Base-by-base conservation (phyloP, 108 stramenopile species). In the Stephanodiscus minutulus region DNA sequence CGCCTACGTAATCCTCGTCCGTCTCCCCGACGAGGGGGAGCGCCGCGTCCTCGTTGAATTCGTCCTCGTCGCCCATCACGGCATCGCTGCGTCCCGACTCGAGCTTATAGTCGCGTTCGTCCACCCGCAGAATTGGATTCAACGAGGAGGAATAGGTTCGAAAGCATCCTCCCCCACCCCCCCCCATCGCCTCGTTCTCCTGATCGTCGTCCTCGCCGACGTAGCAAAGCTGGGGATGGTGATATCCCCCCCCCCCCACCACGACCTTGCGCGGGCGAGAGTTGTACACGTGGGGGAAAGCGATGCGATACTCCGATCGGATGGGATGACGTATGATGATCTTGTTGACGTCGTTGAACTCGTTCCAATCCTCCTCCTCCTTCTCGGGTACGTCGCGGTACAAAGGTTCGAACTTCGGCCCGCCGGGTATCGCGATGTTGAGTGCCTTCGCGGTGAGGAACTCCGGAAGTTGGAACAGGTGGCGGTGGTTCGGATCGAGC, bases 261-360 rank as follows among this genome's bases (percentile, higher is more conserved):
- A 76, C 70, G 15, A 98, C 96, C 69, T 93, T 89, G 12, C 99
- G 87, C 17, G 99, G 99, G 28, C 99, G 84, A 43, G 95, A 96
- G 76, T 98, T 99, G 95, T 98, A 99, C 24, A 99, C 84, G 69
- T 97, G 90, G 9, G 98, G 97, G 73, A 98, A 98, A 17, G 97
- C 98, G 74, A 98, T 96, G 58, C 88, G 86, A 79, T 99, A 99
- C 80, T 99, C 99, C 18, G 97, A 97, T 27, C 99, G 89, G 71
- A 99, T 97, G 36, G 95, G 98, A 59, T 91, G 86, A 22, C 98
- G 93, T 72, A 98, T 94, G 79, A 99, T 95, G 77, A 99, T 96
- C 77, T 98, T 98, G 82, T 96, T 90, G 71, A 99, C 96, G 85
- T 99, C 99, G 81, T 99, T 99, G 85, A 99, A 99, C 73, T 99